phyloP scores from a whole-genome alignment of 1,284 basidiomycete species.

The Ustilago trichophora region DNA sequence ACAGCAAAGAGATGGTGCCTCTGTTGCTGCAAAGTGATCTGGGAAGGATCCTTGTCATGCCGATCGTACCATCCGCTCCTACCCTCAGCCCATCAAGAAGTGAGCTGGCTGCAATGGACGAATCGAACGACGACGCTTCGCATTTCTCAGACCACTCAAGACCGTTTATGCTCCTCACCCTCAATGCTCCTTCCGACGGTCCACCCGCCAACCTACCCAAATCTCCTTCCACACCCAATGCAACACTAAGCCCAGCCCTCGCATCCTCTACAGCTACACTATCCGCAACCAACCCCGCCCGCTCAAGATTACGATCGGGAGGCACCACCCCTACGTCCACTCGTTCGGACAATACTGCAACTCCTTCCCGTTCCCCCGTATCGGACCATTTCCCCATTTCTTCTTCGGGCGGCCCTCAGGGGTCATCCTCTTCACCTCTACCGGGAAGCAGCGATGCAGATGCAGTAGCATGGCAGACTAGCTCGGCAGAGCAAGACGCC shows the following conservation, averaged over 20 bases:
- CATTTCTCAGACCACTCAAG: constrained; percentile 1
- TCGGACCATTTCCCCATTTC: constrained; percentile 26
- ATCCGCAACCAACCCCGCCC: constrained; percentile 14
- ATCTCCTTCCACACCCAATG: constrained; percentile 3
- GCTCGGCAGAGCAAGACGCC: constrained; percentile 2
- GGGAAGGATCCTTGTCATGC: constrained; percentile 37
- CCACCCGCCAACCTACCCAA: not conserved
- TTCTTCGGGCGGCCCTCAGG: not conserved
- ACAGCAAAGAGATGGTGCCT: constrained; percentile 16
- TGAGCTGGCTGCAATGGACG: constrained; percentile 10
- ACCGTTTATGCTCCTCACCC: constrained; percentile 43
- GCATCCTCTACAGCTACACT: constrained; percentile 23
- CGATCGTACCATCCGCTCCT: constrained; percentile 12
- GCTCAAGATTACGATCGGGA: constrained; percentile 29
- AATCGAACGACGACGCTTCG: constrained; percentile 3
- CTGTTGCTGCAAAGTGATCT: constrained; percentile 37
- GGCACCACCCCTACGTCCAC: constrained; percentile 31
- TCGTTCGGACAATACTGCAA: constrained; percentile 13
- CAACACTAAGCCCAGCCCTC: not conserved
- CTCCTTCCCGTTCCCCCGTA: constrained; percentile 25
- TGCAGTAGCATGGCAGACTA: no score
- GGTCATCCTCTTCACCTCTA: not conserved
- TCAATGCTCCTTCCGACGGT: constrained; percentile 19
- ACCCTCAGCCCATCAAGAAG: constrained; percentile 4
- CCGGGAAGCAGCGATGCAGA: not conserved